Evolutionary conservation across 2,329 filamentous ascomycete species (phyloP).

Genomic region (Curvularia spicifera): DNA sequence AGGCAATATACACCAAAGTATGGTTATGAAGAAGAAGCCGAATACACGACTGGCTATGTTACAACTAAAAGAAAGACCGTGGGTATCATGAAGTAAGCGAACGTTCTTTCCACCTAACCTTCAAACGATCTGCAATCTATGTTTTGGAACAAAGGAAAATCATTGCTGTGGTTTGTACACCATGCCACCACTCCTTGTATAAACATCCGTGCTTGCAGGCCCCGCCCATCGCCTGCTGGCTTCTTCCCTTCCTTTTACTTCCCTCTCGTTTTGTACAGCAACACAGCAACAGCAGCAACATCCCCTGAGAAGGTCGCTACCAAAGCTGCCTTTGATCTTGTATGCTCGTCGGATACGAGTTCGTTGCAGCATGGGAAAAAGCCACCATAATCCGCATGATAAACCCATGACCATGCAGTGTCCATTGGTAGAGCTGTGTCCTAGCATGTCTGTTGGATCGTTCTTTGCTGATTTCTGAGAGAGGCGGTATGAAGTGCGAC

Average conservation of each 20-base stretch:
- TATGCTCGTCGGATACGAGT: slow-evolving; percentile 53
- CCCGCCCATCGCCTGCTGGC: slow-evolving; percentile 46
- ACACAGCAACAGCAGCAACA: slow-evolving; percentile 54
- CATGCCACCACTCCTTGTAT: slow-evolving; percentile 42
- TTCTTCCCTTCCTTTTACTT: slow-evolving; percentile 55
- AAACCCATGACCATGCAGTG: slow-evolving; percentile 50
- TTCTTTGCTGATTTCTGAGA: slow-evolving; percentile 46
- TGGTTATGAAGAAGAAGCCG: too few species aligned
- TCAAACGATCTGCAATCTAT: neutral
- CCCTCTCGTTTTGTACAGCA: slow-evolving; percentile 54
- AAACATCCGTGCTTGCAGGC: slow-evolving; percentile 44
- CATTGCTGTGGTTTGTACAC: slow-evolving; percentile 46
- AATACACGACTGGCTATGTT: neutral
- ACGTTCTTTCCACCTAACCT: neutral
- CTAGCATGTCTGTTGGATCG: slow-evolving; percentile 52
- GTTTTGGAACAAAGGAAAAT: neutral
- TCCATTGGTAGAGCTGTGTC: slow-evolving; percentile 46
- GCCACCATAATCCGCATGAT: slow-evolving; percentile 48
- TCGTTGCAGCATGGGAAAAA: slow-evolving; percentile 49
- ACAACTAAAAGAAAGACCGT: slow-evolving; percentile 14
- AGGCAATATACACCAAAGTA: too few species aligned
- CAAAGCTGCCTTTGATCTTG: slow-evolving; percentile 50
- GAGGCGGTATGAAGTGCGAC: slow-evolving; percentile 54
- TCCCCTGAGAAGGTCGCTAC: slow-evolving; percentile 44
- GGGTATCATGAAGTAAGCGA: slow-evolving; percentile 18